Evolutionary conservation across 805 yeast species (phyloP), one percentile per base, ranked within the genome.

Genomic region (Cyberlindnera mississippiensis): DNA sequence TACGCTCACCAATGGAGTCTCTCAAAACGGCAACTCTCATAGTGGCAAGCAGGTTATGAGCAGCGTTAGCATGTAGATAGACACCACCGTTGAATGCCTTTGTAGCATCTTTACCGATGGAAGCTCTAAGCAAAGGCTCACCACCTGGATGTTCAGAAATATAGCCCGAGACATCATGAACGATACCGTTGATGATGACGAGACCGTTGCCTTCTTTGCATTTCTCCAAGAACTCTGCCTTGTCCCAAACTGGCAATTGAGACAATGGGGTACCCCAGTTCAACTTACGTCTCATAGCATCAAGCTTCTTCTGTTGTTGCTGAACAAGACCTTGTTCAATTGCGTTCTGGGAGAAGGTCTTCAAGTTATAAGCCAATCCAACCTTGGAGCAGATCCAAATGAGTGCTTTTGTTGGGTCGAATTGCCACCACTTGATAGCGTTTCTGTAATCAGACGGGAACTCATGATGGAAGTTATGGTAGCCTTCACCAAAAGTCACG

Each of bases 381-480:
- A 83, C 44, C 61, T 80, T 73, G 13, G 85, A 82, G 41, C 75
- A 64, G 6, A 63, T 22, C 63, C 71, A 84, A 53, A 85, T 83
- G 40, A 73, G 54, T 36, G 76, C 56, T 66, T 85, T 85, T 37
- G 93, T 84, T 52, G 95, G 95, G 62, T 85, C 95, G 60, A 79
- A 85, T 72, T 85, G 91, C 71, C 80, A 85, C 93, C 93, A 85
- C 61, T 78, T 82, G 60, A 85, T 73, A 28, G 93, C 93, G 60
- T 85, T 85, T 75, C 95, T 78, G 75, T 85, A 85, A 67, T 85
- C 95, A 15, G 86, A 76, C 56, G 95, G 93, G 75, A 85, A 85
- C 70, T 85, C 95, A 63, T 85, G 95, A 64, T 85, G 95, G 79
- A 85, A 85, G 67, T 85, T 85, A 60, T 85, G 93, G 72, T 85